phyloP scores from a whole-genome alignment of 139 green algal genomes.

The Spirogloea muscicola region DNA sequence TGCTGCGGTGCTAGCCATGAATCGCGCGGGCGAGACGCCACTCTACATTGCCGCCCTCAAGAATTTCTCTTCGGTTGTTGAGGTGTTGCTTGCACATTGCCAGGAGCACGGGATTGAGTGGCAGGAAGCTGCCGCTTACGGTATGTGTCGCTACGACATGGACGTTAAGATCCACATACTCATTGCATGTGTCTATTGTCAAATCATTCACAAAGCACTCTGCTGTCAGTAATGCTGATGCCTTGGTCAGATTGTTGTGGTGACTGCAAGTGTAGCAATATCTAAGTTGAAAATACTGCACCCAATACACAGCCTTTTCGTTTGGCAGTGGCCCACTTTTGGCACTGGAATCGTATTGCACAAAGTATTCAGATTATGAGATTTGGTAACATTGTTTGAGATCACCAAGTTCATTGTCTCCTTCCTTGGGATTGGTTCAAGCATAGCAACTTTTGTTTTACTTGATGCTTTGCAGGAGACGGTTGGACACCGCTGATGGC shows the following conservation, averaged over 20 bases:
- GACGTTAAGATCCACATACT: background rate
- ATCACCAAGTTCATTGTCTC: background rate
- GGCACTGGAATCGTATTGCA: background rate
- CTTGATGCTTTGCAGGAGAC: constrained; percentile 52
- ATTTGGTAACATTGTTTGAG: background rate
- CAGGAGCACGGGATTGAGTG: constrained; percentile 54
- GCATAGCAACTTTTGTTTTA: background rate
- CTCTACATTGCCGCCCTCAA: constrained; percentile 84
- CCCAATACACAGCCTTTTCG: too few species aligned
- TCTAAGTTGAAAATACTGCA: too few species aligned
- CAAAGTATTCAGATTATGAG: background rate
- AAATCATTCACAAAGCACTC: background rate
- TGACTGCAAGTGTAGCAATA: too few species aligned
- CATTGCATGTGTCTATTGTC: background rate
- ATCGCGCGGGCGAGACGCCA: constrained; percentile 65
- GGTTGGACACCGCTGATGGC: constrained; percentile 86
- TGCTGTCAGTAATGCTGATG: too few species aligned
- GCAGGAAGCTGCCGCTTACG: constrained; percentile 49
- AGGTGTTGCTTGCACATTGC: constrained; percentile 62
- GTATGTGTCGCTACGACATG: constrained; percentile 4
- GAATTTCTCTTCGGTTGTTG: constrained; percentile 64
- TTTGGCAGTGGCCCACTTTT: too few species aligned
- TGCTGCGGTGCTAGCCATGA: constrained; percentile 48
- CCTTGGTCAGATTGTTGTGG: too few species aligned
- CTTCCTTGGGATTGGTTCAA: background rate